Percentiles rank a stretch among this genome's conserved stretches.
Conservation (phyloP, 805 yeast species). For the Nakazawaea holstii region DNA sequence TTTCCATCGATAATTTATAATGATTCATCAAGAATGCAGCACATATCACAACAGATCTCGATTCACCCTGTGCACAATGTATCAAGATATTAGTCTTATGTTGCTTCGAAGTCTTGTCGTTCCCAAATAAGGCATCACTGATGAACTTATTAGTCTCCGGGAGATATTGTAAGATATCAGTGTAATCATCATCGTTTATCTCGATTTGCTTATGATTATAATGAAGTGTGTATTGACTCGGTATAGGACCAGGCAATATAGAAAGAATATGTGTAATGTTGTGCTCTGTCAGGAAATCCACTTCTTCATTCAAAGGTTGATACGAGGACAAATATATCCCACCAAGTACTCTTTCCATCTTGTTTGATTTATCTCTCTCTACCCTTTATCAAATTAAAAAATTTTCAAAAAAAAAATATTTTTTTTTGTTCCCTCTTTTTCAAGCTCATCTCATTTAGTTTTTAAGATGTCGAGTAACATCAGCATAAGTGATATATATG, state of each 20-base stretch:
- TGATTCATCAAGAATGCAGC: conserved; percentile 45
- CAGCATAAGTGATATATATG: no score
- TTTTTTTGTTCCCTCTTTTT: conserved; percentile 1
- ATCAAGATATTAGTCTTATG: conserved; percentile 42
- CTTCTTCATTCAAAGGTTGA: conserved; percentile 51
- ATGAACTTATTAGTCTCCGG: conserved; percentile 63
- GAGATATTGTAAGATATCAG: conserved; percentile 60
- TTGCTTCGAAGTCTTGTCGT: conserved; percentile 19
- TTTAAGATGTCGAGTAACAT: background rate
- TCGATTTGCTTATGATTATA: conserved; percentile 57
- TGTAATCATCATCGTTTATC: conserved; percentile 65
- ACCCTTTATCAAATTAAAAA: no score
- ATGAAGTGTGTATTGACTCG: conserved; percentile 36
- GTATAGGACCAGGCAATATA: conserved; percentile 58
- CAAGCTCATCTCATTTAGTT: background rate
- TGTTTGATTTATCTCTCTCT: conserved; percentile 5
- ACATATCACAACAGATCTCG: conserved; percentile 41
- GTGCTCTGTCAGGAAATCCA: conserved; percentile 43
- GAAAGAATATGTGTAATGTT: conserved; percentile 72
- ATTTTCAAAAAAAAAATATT: background rate
- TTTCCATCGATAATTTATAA: conserved; percentile 49
- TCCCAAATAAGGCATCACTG: conserved; percentile 51
- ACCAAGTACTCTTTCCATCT: conserved; percentile 64
- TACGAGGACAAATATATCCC: conserved; percentile 73
- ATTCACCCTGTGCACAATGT: conserved; percentile 49